These are phyloP conservation scores for Hawksworthiomyces lignivorus DNA, from an alignment of 2,329 filamentous ascomycete genomes.

Conservation along the genomic window DNA sequence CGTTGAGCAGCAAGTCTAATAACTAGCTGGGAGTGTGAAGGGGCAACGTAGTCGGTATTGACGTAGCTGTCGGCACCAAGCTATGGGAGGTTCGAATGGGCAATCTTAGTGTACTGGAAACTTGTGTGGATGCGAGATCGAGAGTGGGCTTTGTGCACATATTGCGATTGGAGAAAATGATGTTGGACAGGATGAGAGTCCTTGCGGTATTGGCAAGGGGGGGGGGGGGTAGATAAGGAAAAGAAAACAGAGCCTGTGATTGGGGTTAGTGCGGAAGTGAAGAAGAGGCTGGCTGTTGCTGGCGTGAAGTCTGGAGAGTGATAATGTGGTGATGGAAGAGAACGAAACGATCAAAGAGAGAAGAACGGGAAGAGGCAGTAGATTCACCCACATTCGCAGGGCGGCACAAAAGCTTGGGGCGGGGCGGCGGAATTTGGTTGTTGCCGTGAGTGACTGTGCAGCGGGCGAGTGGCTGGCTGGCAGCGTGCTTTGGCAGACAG, in stretches of 20 bases:
- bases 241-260: not conserved
- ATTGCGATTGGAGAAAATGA: not conserved
- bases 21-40: not conserved
- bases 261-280: too few relatives aligned
- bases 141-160: slow-evolving; percentile 18
- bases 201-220: not conserved
- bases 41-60: not conserved
- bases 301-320: not conserved
- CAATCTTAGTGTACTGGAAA: not conserved
- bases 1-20: too few relatives aligned
- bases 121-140: slow-evolving; percentile 13
- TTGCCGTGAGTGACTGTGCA: slow-evolving; percentile 5
- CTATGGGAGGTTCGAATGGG: not conserved
- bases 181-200: not conserved
- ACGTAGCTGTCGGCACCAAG: not conserved
- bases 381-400: too few relatives aligned
- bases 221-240: not conserved
- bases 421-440: slow-evolving; percentile 8
- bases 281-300: not conserved
- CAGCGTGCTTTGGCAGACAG: too few relatives aligned
- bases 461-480: too few relatives aligned
- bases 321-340: not conserved
- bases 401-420: too few relatives aligned
- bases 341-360: not conserved
- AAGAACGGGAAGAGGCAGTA: too few relatives aligned